These are phyloP conservation scores for Kwoniella sp. DNA, from an alignment of 768 basidiomycete species.

Conservation along the genomic window DNA sequence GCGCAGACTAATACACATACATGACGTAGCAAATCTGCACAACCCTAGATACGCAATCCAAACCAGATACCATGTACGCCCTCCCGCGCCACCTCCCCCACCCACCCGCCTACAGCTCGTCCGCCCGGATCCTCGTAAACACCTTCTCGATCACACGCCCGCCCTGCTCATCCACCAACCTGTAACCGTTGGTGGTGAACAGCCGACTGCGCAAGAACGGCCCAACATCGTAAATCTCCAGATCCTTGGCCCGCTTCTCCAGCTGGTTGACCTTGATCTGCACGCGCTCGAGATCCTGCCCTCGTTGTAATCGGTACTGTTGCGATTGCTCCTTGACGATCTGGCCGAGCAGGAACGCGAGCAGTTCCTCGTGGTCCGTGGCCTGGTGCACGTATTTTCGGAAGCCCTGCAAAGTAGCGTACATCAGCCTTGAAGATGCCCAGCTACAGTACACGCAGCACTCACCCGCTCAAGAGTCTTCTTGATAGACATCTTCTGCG, in stretches of 20 bases:
- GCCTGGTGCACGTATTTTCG: conserved; percentile 95
- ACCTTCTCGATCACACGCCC: conserved; percentile 43
- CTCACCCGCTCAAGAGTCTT: conserved; percentile 89
- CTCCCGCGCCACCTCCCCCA: neutral
- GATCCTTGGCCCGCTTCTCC: conserved; percentile 87
- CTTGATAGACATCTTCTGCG: conserved; percentile 98
- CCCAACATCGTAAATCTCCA: conserved; percentile 86
- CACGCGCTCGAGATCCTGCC: conserved; percentile 72
- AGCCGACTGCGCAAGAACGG: conserved; percentile 81
- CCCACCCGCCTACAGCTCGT: neutral
- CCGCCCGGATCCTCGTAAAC: conserved; percentile 24
- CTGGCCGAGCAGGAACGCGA: conserved; percentile 89
- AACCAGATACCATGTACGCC: too few species aligned
- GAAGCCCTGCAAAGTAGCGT: conserved; percentile 63
- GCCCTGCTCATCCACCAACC: conserved; percentile 50
- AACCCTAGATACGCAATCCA: too few species aligned
- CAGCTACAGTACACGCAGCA: conserved; percentile 17
- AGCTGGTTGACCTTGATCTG: conserved; percentile 73
- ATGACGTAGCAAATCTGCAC: too few species aligned
- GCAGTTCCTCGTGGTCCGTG: conserved; percentile 89
- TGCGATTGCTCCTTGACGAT: conserved; percentile 57
- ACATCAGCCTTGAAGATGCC: neutral
- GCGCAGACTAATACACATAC: too few species aligned
- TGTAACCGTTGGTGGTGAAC: conserved; percentile 86
- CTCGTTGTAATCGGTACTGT: conserved; percentile 5